These are phyloP conservation scores for Saccharomyces hybrid DNA, from an alignment of 1,139 yeast species.

Conservation along the genomic window DNA sequence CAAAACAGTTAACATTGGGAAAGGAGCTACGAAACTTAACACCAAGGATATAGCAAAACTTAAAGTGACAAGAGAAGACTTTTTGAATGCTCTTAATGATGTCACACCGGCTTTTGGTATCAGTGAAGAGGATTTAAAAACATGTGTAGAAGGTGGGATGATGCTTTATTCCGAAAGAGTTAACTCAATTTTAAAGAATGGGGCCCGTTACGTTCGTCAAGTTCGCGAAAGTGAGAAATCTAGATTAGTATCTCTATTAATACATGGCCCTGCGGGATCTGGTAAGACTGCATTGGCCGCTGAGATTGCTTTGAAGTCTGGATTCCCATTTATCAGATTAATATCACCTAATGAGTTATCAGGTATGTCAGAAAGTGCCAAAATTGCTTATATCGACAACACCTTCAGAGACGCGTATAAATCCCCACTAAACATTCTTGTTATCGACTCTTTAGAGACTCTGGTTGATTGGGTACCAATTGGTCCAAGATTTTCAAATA, in stretches of 20 bases:
- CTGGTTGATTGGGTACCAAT: slow-evolving; percentile 92
- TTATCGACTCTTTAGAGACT: slow-evolving; percentile 86
- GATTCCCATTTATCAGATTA: slow-evolving; percentile 85
- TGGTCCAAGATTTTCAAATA: slow-evolving; percentile 92
- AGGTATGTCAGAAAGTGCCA: slow-evolving; percentile 87
- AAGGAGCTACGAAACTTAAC: slow-evolving; percentile 57
- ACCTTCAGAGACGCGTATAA: slow-evolving; percentile 90
- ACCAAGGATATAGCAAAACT: slow-evolving; percentile 58
- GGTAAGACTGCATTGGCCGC: slow-evolving; percentile 97
- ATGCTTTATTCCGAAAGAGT: slow-evolving; percentile 67
- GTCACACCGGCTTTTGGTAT: slow-evolving; percentile 97
- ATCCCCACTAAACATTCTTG: slow-evolving; percentile 83
- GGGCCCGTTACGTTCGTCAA: slow-evolving; percentile 70
- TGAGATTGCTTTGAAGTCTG: slow-evolving; percentile 73
- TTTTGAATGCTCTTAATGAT: slow-evolving; percentile 75
- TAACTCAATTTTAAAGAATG: slow-evolving; percentile 61
- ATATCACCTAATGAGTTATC: slow-evolving; percentile 85
- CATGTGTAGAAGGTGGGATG: slow-evolving; percentile 79
- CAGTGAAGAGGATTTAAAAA: slow-evolving; percentile 82
- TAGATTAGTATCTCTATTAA: slow-evolving; percentile 70
- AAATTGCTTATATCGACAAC: slow-evolving; percentile 80
- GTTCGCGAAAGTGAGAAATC: slow-evolving; percentile 74
- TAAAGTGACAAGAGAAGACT: slow-evolving; percentile 72
- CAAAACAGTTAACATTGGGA: slow-evolving; percentile 75
- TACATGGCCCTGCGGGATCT: slow-evolving; percentile 90